Conservation (phyloP, 2,329 filamentous ascomycete genomes). For the Cytospora piceae region DNA sequence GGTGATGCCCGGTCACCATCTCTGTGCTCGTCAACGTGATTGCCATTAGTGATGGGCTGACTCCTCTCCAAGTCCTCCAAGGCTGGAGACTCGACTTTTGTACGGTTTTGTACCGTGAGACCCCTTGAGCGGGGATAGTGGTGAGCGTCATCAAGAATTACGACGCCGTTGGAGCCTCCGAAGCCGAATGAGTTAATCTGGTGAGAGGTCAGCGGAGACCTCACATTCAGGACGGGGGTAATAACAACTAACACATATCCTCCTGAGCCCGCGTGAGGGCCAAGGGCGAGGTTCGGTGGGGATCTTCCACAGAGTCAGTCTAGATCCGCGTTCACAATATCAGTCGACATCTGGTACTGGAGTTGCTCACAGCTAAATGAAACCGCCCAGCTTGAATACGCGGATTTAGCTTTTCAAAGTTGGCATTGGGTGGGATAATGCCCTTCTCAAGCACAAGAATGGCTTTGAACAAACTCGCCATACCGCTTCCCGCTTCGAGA, state of each 20-base stretch:
- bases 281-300: constrained; percentile 48
- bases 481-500: constrained; percentile 58
- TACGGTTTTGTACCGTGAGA: neutral
- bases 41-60: neutral
- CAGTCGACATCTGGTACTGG: neutral
- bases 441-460: constrained; percentile 49
- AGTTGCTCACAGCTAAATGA: neutral
- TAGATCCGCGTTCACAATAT: neutral
- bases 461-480: constrained; percentile 55
- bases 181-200: constrained; percentile 60
- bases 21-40: neutral
- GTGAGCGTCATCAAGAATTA: constrained; percentile 31
- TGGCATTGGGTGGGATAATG: constrained; percentile 53
- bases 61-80: neutral
- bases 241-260: constrained; percentile 43
- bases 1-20: neutral
- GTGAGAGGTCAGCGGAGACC: neutral
- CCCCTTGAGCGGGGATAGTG: constrained; percentile 1
- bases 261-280: constrained; percentile 48
- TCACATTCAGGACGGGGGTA: neutral
- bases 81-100: neutral
- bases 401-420: constrained; percentile 53
- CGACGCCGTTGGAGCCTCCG: constrained; percentile 59
- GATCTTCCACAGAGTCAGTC: constrained; percentile 42
- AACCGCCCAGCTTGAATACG: constrained; percentile 49